A percentile compares a stretch with the other conserved stretches of the same genome.
Evolutionary conservation across 2,329 filamentous ascomycete genomes (phyloP).

Genomic region (Aplosporella prunicola): DNA sequence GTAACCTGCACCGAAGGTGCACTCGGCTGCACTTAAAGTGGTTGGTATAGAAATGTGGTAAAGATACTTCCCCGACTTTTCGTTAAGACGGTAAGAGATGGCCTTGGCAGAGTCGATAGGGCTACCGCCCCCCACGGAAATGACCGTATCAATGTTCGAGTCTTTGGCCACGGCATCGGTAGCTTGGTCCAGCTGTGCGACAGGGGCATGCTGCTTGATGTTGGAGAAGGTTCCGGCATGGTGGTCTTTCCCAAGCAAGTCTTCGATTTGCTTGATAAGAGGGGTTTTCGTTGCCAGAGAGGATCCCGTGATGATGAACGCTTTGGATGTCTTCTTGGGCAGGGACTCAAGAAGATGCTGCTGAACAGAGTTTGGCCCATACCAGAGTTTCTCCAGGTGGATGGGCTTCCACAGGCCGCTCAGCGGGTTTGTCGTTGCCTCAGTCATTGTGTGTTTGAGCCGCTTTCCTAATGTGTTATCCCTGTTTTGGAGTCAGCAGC

Average conservation of each 20-base stretch:
- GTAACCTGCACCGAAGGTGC: slow-evolving; percentile 44
- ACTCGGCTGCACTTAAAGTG: slow-evolving; percentile 43
- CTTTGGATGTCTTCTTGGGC: slow-evolving; percentile 38
- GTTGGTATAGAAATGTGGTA: slow-evolving; percentile 32
- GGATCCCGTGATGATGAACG: slow-evolving; percentile 48
- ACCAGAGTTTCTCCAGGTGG: slow-evolving; percentile 41
- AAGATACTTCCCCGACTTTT: slow-evolving; percentile 25
- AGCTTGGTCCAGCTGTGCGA: slow-evolving; percentile 45
- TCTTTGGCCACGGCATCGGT: slow-evolving; percentile 39
- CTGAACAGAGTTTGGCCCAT: slow-evolving; percentile 39
- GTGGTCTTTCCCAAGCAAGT: slow-evolving; percentile 32
- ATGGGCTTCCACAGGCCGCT: slow-evolving; percentile 43
- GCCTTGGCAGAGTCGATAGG: slow-evolving; percentile 43
- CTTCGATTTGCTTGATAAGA: slow-evolving; percentile 43
- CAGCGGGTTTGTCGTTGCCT: slow-evolving; percentile 35
- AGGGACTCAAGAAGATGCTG: slow-evolving; percentile 39
- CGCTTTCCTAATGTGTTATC: neutral
- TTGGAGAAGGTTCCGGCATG: slow-evolving; percentile 47
- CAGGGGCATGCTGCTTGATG: slow-evolving; percentile 47
- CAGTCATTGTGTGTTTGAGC: slow-evolving; percentile 28
- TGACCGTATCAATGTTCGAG: slow-evolving; percentile 43
- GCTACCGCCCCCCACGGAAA: slow-evolving; percentile 45
- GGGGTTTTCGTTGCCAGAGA: slow-evolving; percentile 46
- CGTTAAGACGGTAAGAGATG: slow-evolving; percentile 26
- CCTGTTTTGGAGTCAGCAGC: neutral